Base-by-base conservation (phyloP, 2,329 filamentous ascomycete species). In the Pyrenophora seminiperda region DNA sequence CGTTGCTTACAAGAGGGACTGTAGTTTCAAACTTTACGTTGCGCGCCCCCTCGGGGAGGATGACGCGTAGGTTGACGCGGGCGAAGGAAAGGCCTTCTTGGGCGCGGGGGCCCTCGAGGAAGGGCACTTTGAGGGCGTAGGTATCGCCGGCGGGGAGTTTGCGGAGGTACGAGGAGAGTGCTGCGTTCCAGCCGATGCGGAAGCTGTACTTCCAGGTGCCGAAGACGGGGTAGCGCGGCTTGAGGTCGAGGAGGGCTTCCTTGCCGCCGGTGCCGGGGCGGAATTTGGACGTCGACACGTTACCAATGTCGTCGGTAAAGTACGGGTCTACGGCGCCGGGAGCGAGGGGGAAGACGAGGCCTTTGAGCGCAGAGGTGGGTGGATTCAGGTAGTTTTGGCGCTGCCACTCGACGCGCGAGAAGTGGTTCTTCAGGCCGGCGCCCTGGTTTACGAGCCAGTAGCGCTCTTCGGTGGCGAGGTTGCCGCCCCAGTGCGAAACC, bases 141-240 rank as follows among this genome's bases (percentile, higher is more conserved):
- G 84, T 83, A 52, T 90, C 85, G 19, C 81, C 81, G 37, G 79
- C 76, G 33, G 83, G 83, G 18, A 79, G 67, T 63, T 79, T 80
- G 64, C 90, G 86, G 59, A 99, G 72, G 72, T 90, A 94, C 49
- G 83, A 84, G 65, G 85, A 85, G 20, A 95, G 81, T 60, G 96
- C 85, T 43, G 89, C 87, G 77, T 97, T 95, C 94, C 94, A 99
- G 61, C 94, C 94, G 49, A 97, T 86, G 51, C 89, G 90, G 79
- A 97, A 99, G 59, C 90, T 94, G 76, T 97, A 97, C 75, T 96
- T 96, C 94, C 94, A 99, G 53, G 90, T 91, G 53, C 94, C 94
- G 66, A 97, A 99, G 18, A 99, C 74, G n/a, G 94, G 94, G 74
- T 96, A 99, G 43, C 94, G 85, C 15, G 94, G 94, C 80, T 92